These are phyloP conservation scores for Solanum chmielewskii DNA, from an alignment of 257 asterid genomes.

Conservation along the genomic window DNA sequence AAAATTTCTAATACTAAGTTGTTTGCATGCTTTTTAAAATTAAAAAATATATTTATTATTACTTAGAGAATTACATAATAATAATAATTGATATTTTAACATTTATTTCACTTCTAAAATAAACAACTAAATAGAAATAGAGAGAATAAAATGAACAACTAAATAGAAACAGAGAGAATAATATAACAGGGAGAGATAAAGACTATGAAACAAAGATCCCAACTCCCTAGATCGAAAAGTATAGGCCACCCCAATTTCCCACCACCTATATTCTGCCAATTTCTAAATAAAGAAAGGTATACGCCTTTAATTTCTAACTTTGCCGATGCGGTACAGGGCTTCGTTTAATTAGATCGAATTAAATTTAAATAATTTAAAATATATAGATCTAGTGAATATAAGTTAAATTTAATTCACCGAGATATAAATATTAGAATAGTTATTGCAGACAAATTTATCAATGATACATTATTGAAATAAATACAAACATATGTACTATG, in stretches of 20 bases:
- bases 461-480: too few species aligned
- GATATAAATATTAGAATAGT: neutral
- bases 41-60: too few species aligned
- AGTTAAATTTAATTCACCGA: neutral
- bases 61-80: too few species aligned
- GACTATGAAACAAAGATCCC: neutral
- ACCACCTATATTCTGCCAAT: neutral
- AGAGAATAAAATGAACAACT: neutral
- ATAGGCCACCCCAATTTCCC: neutral
- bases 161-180: too few species aligned
- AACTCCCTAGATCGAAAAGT: neutral
- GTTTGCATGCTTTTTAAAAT: too few species aligned
- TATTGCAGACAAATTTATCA: too few species aligned
- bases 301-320: neutral
- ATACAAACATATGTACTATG: too few species aligned
- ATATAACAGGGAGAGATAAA: neutral
- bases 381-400: neutral
- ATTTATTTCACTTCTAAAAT: too few species aligned
- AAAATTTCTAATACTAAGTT: too few species aligned
- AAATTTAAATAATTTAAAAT: neutral
- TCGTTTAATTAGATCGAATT: too few species aligned
- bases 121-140: too few species aligned
- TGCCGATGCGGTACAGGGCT: neutral
- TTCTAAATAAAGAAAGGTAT: neutral
- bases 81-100: too few species aligned